Conservation (phyloP, 345 rosid species). For the Hibiscus trionum region DNA sequence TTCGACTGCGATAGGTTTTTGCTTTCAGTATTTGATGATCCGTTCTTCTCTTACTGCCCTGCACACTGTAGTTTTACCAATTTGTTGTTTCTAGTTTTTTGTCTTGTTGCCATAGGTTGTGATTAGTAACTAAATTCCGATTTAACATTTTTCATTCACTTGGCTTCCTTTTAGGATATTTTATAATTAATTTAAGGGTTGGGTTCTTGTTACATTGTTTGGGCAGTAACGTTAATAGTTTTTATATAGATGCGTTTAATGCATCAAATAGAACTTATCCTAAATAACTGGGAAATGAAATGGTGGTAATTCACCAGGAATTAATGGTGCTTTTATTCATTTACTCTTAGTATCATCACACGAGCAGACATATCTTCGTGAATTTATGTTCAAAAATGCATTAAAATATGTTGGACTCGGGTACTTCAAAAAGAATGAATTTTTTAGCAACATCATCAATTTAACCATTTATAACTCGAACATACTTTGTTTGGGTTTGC, state of each 20-base stretch:
- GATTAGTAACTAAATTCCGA: background rate
- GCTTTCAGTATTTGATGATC: background rate
- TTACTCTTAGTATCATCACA: no score
- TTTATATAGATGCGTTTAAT: background rate
- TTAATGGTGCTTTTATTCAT: background rate
- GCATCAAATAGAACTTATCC: background rate
- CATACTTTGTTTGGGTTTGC: no score
- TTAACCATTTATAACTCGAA: no score
- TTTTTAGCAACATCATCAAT: no score
- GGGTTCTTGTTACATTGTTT: background rate
- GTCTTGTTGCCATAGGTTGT: background rate
- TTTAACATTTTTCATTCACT: background rate
- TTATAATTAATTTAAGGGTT: background rate
- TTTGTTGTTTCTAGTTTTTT: background rate
- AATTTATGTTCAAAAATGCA: no score
- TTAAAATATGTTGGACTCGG: no score
- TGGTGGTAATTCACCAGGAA: background rate
- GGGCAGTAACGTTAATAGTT: background rate
- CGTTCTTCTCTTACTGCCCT: background rate
- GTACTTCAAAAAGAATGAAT: no score
- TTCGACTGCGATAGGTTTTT: background rate
- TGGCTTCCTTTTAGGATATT: background rate
- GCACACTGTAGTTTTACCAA: background rate
- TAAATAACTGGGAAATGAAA: background rate
- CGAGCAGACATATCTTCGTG: no score